A percentile compares a stretch with the other conserved stretches of the same genome.
phyloP scores from a whole-genome alignment of 1,139 yeast genomes.

The Suhomyces bribrorum region DNA sequence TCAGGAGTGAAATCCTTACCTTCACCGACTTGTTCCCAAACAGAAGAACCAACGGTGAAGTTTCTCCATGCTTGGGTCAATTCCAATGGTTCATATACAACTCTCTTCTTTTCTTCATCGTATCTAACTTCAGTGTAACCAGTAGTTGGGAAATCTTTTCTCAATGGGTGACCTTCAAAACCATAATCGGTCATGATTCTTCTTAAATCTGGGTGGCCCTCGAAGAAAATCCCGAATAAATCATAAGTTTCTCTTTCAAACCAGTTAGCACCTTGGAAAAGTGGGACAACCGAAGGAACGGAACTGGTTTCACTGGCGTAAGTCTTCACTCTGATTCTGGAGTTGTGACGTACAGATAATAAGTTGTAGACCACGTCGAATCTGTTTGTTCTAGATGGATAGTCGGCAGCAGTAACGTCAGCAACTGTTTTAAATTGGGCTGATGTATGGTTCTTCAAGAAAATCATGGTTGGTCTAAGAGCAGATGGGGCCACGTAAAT shows the following conservation, averaged over 20 bases:
- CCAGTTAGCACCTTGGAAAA: constrained; percentile 86
- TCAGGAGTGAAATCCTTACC: constrained; percentile 85
- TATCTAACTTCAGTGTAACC: constrained; percentile 89
- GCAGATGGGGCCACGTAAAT: constrained; percentile 78
- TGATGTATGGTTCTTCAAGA: constrained; percentile 76
- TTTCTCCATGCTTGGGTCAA: constrained; percentile 91
- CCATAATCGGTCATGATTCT: constrained; percentile 92
- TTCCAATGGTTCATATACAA: constrained; percentile 87
- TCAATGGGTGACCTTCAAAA: constrained; percentile 87
- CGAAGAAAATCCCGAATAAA: constrained; percentile 82
- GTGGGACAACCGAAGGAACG: constrained; percentile 72
- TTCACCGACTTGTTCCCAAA: constrained; percentile 91
- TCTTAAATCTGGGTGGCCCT: constrained; percentile 87
- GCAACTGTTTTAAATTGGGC: constrained; percentile 76
- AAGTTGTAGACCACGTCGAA: constrained; percentile 86
- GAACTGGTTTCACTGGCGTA: constrained; percentile 82
- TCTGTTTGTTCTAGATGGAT: constrained; percentile 79
- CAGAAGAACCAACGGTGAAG: constrained; percentile 83
- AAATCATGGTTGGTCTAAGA: constrained; percentile 65
- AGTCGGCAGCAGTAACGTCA: constrained; percentile 87
- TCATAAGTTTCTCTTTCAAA: constrained; percentile 88
- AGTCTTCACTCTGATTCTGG: constrained; percentile 86
- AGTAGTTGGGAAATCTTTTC: constrained; percentile 91
- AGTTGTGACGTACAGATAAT: constrained; percentile 79
- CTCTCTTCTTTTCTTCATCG: constrained; percentile 88